Percentiles rank a stretch among this genome's conserved stretches.
phyloP scores from a whole-genome alignment of 345 rosid species.

The Pugionium dolabratum region DNA sequence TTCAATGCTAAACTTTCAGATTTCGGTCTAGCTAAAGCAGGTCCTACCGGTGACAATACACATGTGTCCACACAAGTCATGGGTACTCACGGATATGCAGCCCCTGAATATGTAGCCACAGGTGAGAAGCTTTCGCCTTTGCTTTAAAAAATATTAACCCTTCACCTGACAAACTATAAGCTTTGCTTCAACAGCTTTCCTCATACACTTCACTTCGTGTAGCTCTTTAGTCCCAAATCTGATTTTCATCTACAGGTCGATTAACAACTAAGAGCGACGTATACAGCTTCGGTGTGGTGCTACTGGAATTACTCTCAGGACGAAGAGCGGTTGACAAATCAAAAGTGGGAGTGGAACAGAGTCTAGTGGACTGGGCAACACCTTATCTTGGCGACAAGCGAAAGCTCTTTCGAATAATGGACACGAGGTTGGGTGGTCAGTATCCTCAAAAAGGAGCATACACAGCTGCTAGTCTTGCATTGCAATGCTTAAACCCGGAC shows the following conservation, averaged over 20 bases:
- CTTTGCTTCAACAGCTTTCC: not conserved
- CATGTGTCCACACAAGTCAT: conserved; percentile 97
- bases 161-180: conserved; percentile 45
- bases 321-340: conserved; percentile 85
- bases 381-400: conserved; percentile 87
- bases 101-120: conserved; percentile 97
- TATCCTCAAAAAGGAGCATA: conserved; percentile 46
- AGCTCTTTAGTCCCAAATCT: not conserved
- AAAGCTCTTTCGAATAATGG: conserved; percentile 89
- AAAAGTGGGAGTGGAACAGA: conserved; percentile 81
- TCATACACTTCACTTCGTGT: not conserved
- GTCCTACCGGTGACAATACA: conserved; percentile 95
- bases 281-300: conserved; percentile 93
- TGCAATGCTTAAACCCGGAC: conserved; percentile 43
- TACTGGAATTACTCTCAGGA: conserved; percentile 88
- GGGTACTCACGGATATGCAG: conserved; percentile 98
- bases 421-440: conserved; percentile 91
- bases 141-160: not conserved
- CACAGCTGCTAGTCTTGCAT: too few species aligned
- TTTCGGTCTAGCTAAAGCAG: conserved; percentile 97
- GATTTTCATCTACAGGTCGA: conserved; percentile 59
- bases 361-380: conserved; percentile 91
- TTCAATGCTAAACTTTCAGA: conserved; percentile 90
- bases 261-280: conserved; percentile 93
- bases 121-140: conserved; percentile 45